These are phyloP conservation scores for Phytophthora megakarya DNA, from an alignment of 352 stramenopile species.

Conservation along the genomic window DNA sequence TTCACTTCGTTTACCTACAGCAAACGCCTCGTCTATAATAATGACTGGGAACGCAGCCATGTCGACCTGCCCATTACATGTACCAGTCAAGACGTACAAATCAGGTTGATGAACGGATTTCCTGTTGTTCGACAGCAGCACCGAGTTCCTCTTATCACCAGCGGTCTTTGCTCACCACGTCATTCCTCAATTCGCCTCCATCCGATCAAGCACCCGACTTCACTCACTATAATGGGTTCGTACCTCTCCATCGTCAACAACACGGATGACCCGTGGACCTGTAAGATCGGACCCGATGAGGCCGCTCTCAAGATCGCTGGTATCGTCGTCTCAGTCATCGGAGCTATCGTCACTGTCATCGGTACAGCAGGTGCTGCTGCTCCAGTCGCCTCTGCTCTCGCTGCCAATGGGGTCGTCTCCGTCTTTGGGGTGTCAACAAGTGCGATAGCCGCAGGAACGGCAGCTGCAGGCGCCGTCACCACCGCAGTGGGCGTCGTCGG, in stretches of 20 bases:
- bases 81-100: slow-evolving; percentile 7
- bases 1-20: slow-evolving; percentile 22
- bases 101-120: background rate
- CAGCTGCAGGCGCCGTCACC: slow-evolving; percentile 27
- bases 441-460: slow-evolving; percentile 23
- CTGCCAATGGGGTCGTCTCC: slow-evolving; percentile 35
- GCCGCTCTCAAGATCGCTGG: slow-evolving; percentile 47
- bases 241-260: slow-evolving; percentile 57
- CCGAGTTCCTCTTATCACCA: background rate
- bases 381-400: slow-evolving; percentile 32
- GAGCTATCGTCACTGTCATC: slow-evolving; percentile 30
- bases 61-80: slow-evolving; percentile 7
- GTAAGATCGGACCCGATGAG: slow-evolving; percentile 48
- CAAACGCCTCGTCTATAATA: background rate
- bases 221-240: slow-evolving; percentile 38
- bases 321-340: slow-evolving; percentile 35
- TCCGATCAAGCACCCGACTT: slow-evolving; percentile 5
- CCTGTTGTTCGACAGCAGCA: slow-evolving; percentile 9
- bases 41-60: slow-evolving; percentile 3
- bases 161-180: background rate
- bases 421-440: slow-evolving; percentile 40
- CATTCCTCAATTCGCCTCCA: slow-evolving; percentile 24
- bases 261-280: slow-evolving; percentile 41
- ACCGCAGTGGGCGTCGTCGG: slow-evolving; percentile 31
- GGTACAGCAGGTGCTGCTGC: slow-evolving; percentile 39